Evolutionary conservation across 129 eudicot species (phyloP).

Genomic region (Oenanthe sinensis): DNA sequence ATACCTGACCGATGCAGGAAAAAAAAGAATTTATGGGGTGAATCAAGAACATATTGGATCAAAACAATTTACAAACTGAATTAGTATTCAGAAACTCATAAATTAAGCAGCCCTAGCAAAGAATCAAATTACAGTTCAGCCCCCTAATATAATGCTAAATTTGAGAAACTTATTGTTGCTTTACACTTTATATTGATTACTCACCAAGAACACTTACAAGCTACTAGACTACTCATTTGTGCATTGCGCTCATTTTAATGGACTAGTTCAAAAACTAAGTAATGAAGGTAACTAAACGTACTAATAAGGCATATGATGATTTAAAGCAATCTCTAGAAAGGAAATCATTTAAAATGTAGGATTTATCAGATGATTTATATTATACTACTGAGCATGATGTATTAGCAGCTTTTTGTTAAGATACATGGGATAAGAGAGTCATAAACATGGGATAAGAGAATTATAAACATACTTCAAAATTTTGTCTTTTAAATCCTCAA

Average conservation of each 20-base stretch:
- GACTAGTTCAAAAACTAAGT: neutral
- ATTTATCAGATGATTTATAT: neutral
- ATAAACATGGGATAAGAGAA: too few species aligned
- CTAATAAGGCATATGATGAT: neutral
- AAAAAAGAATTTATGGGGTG: neutral
- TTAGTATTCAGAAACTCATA: neutral
- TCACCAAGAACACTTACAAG: neutral
- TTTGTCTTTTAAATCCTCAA: conserved; percentile 59
- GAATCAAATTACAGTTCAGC: neutral
- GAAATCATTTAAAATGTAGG: neutral
- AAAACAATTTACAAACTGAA: neutral
- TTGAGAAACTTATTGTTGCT: neutral
- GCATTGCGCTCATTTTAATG: neutral
- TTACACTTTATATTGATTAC: neutral
- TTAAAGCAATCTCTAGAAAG: neutral
- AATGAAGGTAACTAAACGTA: neutral
- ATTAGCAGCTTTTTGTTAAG: neutral
- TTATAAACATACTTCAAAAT: conserved; percentile 45
- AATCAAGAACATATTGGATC: neutral
- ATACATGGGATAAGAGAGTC: too few species aligned
- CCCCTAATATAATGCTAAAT: neutral
- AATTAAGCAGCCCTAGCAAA: neutral
- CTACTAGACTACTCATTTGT: too few species aligned
- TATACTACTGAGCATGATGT: neutral
- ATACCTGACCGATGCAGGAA: conserved; percentile 39